phyloP scores from a whole-genome alignment of 441 rosid genomes.

The Aleurites moluccanus region DNA sequence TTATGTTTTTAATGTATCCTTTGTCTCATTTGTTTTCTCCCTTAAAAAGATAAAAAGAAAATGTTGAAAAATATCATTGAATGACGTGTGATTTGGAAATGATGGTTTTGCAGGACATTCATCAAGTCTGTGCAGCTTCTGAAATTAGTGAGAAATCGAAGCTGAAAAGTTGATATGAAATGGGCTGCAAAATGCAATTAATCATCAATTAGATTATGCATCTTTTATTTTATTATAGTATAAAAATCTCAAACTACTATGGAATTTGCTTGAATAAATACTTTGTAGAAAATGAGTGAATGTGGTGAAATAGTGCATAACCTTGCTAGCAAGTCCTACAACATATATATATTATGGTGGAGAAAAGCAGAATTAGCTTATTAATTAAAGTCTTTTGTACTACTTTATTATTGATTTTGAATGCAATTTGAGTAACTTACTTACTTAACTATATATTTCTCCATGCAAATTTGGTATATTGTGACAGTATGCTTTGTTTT shows the following conservation, averaged over 20 bases:
- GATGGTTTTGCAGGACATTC: slow-evolving; percentile 39
- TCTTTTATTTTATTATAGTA: too few relatives aligned
- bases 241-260: too few relatives aligned
- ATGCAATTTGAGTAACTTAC: too few relatives aligned
- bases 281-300: slow-evolving; percentile 1
- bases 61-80: too few relatives aligned
- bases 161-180: slow-evolving; percentile 8
- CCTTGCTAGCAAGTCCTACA: too few relatives aligned
- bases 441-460: too few relatives aligned
- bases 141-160: slow-evolving; percentile 31
- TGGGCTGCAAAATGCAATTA: neutral
- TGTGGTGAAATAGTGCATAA: neutral
- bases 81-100: neutral
- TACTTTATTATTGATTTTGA: too few relatives aligned
- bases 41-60: too few relatives aligned
- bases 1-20: too few relatives aligned
- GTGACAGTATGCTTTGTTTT: too few relatives aligned
- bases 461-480: too few relatives aligned
- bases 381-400: neutral
- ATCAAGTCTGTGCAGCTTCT: slow-evolving; percentile 40
- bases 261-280: slow-evolving; percentile 2
- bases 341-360: too few relatives aligned
- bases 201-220: neutral
- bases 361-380: neutral
- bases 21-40: neutral